A percentile compares a stretch with the other conserved stretches of the same genome.
These are phyloP conservation scores for Ascochyta rabiei DNA, from an alignment of 2,329 filamentous ascomycete genomes.

Conservation along the genomic window DNA sequence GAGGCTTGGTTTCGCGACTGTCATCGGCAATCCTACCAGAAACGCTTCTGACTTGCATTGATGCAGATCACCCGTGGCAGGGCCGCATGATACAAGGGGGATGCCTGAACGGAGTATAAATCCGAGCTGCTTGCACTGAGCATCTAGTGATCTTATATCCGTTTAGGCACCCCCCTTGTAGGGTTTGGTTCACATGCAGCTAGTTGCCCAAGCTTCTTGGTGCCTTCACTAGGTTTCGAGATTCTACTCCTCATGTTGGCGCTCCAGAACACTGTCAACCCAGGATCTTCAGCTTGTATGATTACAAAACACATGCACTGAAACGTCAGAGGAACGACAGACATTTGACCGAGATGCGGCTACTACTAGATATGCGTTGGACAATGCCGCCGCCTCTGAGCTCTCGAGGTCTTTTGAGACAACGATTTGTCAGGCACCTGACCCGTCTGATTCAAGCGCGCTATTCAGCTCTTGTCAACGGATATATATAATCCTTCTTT, in stretches of 20 bases:
- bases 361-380: neutral
- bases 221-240: neutral
- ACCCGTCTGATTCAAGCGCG: neutral
- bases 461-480: neutral
- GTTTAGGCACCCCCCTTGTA: no score
- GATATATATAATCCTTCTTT: neutral
- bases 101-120: no score
- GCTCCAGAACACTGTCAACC: neutral
- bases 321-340: neutral
- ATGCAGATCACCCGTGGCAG: constrained; percentile 7
- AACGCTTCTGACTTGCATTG: constrained; percentile 1
- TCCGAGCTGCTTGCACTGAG: no score
- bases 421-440: neutral
- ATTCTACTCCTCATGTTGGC: neutral
- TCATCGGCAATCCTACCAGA: constrained; percentile 9
- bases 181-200: constrained; percentile 12
- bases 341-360: constrained; percentile 1
- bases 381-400: neutral
- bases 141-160: no score
- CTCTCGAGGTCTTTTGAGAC: neutral
- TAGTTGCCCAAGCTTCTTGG: constrained; percentile 6
- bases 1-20: neutral
- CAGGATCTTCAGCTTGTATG: constrained; percentile 1
- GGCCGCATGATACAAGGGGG: neutral
- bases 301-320: neutral